Conservation (phyloP, 768 basidiomycete species). For the Boletellus ananas region DNA sequence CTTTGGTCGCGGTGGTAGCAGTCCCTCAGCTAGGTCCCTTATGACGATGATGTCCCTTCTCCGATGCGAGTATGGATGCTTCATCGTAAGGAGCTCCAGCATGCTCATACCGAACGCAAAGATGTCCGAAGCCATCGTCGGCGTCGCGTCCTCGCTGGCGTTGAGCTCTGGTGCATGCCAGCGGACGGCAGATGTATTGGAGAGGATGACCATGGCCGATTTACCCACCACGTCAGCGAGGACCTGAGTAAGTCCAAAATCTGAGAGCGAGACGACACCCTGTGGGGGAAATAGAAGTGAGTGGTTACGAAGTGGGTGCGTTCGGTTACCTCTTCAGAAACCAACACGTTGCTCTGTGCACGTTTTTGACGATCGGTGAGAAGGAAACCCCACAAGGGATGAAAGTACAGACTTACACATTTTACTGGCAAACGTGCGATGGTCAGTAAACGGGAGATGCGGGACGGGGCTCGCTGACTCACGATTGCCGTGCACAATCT, state of each 20-base stretch:
- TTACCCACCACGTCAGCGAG: constrained; percentile 55
- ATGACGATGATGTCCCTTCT: constrained; percentile 51
- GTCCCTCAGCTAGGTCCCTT: constrained; percentile 37
- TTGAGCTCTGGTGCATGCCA: constrained; percentile 64
- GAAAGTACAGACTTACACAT: constrained; percentile 43
- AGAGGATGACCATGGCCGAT: constrained; percentile 43
- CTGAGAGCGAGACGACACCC: constrained; percentile 55
- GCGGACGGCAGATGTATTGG: constrained; percentile 44
- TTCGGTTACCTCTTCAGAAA: constrained; percentile 42
- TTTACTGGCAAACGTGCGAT: constrained; percentile 39
- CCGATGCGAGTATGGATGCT: constrained; percentile 46
- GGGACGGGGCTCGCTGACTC: constrained; percentile 22
- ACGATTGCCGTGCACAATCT: constrained; percentile 61
- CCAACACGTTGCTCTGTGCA: constrained; percentile 53
- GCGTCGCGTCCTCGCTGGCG: constrained; percentile 37
- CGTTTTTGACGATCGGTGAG: constrained; percentile 1
- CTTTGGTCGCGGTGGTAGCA: constrained; percentile 43
- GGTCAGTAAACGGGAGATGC: constrained; percentile 1
- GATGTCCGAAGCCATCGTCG: constrained; percentile 47
- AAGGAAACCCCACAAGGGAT: background rate
- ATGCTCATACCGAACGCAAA: constrained; percentile 62
- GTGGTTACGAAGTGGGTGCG: background rate
- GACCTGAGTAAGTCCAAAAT: constrained; percentile 63
- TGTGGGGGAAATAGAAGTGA: constrained; percentile 15
- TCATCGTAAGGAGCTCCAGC: constrained; percentile 54